Percentiles rank a stretch among this genome's conserved stretches.
Evolutionary conservation across 495 filamentous ascomycete species (phyloP).

Genomic region (Talaromyces adpressus): DNA sequence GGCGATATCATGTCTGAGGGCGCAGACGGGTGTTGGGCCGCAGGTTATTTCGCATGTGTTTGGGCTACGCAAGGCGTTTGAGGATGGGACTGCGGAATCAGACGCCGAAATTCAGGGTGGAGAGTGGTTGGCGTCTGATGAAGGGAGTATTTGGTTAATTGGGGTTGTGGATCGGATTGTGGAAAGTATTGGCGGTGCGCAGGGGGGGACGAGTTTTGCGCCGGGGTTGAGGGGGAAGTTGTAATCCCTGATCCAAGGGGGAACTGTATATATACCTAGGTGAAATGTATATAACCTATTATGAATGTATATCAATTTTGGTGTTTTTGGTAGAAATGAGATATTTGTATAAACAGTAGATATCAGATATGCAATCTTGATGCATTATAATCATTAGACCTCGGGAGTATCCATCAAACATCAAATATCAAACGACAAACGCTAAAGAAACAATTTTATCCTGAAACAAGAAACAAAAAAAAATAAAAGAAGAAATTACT

Average conservation of each 20-base stretch:
- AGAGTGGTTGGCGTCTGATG: constrained; percentile 63
- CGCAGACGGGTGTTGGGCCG: constrained; percentile 71
- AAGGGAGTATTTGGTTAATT: constrained; percentile 67
- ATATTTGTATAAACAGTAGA: background rate
- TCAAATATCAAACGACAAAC: background rate
- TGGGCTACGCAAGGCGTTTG: constrained; percentile 8
- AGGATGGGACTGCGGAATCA: constrained; percentile 39
- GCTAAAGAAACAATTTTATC: background rate
- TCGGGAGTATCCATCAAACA: background rate
- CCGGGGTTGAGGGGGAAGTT: constrained; percentile 42
- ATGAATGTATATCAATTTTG: background rate
- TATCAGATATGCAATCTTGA: background rate
- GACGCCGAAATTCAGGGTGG: constrained; percentile 42
- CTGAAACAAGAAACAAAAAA: background rate
- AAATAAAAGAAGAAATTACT: background rate
- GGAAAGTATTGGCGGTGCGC: constrained; percentile 48
- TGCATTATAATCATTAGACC: background rate
- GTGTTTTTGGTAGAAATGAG: background rate
- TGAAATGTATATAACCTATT: background rate
- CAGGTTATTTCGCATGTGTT: constrained; percentile 62
- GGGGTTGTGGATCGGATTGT: constrained; percentile 63
- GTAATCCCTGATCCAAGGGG: constrained; percentile 16
- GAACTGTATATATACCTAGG: background rate
- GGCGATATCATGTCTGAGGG: constrained; percentile 60
- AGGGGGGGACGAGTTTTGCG: constrained; percentile 53